These are phyloP conservation scores for Claviceps cyperi DNA, from an alignment of 2,329 filamentous ascomycete species.

Conservation along the genomic window DNA sequence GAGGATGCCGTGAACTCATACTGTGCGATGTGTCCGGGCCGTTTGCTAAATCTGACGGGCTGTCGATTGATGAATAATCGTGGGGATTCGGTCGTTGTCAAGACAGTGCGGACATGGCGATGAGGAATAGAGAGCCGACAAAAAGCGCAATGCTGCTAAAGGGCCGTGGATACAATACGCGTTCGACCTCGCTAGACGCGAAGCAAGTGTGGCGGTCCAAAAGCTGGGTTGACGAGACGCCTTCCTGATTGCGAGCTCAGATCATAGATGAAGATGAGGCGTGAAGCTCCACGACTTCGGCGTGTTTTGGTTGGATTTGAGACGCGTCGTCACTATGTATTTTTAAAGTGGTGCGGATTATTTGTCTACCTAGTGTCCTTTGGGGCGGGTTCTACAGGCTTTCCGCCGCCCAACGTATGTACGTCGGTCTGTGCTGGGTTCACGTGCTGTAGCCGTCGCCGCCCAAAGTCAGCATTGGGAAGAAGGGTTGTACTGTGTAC, in stretches of 20 bases:
- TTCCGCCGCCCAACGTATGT: too few relatives aligned
- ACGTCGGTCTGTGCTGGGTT: too few relatives aligned
- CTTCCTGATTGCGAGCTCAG: not conserved
- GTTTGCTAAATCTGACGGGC: constrained; percentile 4
- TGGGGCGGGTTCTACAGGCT: not conserved
- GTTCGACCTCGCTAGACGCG: not conserved
- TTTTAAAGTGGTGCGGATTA: constrained; percentile 6
- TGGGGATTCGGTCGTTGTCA: constrained; percentile 4
- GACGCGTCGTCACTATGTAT: constrained; percentile 5
- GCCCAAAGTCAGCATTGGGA: too few relatives aligned
- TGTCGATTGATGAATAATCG: constrained; percentile 7
- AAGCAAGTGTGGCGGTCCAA: not conserved
- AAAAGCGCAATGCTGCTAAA: not conserved
- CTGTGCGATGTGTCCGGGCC: constrained; percentile 11
- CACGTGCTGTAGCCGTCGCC: too few relatives aligned
- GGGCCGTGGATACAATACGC: not conserved
- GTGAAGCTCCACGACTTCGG: not conserved
- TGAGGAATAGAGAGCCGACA: not conserved
- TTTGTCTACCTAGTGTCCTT: constrained; percentile 1
- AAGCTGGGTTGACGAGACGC: not conserved
- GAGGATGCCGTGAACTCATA: constrained; percentile 20
- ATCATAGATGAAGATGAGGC: too few relatives aligned
- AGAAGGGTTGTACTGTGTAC: too few relatives aligned
- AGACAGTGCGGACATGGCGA: constrained; percentile 10
- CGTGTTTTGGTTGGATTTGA: not conserved